Conservation (phyloP, 164 flowering plant genomes). For the Dillenia suffruticosa region DNA sequence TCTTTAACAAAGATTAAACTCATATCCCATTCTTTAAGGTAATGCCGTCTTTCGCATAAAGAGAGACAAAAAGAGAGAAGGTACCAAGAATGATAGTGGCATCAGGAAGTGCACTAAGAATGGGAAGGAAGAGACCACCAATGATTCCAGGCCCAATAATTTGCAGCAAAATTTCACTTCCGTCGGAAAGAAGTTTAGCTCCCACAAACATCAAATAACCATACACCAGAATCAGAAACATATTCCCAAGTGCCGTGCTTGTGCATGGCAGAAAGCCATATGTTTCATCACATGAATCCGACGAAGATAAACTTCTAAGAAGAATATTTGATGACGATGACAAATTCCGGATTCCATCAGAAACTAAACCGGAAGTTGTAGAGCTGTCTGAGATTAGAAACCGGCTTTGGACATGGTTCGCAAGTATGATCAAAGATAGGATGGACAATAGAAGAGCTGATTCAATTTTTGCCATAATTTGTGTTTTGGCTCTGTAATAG, state of each 20-base stretch:
- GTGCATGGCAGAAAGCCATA: slow-evolving; percentile 47
- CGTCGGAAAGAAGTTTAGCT: slow-evolving; percentile 17
- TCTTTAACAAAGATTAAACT: too few species aligned
- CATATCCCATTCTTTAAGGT: too few species aligned
- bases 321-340: background rate
- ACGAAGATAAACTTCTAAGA: background rate
- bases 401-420: slow-evolving; percentile 6
- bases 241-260: slow-evolving; percentile 16
- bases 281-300: slow-evolving; percentile 25
- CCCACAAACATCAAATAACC: slow-evolving; percentile 21
- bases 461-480: too few species aligned
- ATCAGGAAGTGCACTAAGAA: slow-evolving; percentile 21
- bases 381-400: background rate
- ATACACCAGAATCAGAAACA: slow-evolving; percentile 27
- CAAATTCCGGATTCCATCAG: slow-evolving; percentile 12
- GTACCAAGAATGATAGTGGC: slow-evolving; percentile 17
- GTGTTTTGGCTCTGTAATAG: too few species aligned
- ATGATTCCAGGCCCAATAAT: slow-evolving; percentile 25
- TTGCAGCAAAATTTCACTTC: slow-evolving; percentile 22
- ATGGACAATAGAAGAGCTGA: too few species aligned
- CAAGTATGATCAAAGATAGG: background rate
- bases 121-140: slow-evolving; percentile 25
- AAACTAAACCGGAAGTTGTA: slow-evolving; percentile 6
- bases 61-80: background rate
- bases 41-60: too few species aligned